Percentiles rank a stretch among this genome's conserved stretches.
phyloP scores from a whole-genome alignment of 2,329 filamentous ascomycete species.

The Alternaria longipes region DNA sequence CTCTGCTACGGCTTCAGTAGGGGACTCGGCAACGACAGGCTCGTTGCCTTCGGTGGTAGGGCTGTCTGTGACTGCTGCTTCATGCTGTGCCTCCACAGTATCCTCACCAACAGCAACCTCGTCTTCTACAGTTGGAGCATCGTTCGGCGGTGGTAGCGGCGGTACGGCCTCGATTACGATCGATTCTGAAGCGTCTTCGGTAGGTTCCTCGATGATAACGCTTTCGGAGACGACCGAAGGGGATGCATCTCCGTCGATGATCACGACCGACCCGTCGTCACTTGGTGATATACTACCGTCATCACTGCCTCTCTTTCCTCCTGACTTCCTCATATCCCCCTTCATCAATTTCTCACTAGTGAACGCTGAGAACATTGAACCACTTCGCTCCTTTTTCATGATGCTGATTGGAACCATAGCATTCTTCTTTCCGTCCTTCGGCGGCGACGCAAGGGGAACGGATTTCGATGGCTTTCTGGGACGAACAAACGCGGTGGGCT shows the following conservation, averaged over 20 bases:
- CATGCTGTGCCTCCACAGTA: not conserved
- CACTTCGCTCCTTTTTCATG: conserved; percentile 33
- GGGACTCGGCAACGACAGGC: not conserved
- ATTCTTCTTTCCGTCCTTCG: conserved; percentile 46
- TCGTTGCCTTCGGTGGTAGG: not conserved
- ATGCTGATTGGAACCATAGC: conserved; percentile 22
- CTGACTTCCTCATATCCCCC: conserved; percentile 33
- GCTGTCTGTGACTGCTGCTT: conserved; percentile 3
- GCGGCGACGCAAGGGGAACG: conserved; percentile 24
- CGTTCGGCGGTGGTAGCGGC: conserved; percentile 11
- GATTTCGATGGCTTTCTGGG: conserved; percentile 37
- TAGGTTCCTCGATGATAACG: conserved; percentile 20
- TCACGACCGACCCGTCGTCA: conserved; percentile 7
- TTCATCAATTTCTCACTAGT: conserved; percentile 39
- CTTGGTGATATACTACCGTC: conserved; percentile 16
- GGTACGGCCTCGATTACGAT: conserved; percentile 4
- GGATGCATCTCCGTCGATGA: conserved; percentile 1
- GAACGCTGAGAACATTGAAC: conserved; percentile 29
- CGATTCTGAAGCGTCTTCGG: conserved; percentile 10
- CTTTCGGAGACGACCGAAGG: conserved; percentile 24
- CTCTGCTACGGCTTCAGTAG: conserved; percentile 1
- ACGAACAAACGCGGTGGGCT: conserved; percentile 45
- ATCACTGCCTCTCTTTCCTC: conserved; percentile 37
- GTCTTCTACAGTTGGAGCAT: conserved; percentile 4
- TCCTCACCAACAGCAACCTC: conserved; percentile 3